Evolutionary conservation across 108 stramenopile species (phyloP).

Genomic region (Skeletonema potamos): DNA sequence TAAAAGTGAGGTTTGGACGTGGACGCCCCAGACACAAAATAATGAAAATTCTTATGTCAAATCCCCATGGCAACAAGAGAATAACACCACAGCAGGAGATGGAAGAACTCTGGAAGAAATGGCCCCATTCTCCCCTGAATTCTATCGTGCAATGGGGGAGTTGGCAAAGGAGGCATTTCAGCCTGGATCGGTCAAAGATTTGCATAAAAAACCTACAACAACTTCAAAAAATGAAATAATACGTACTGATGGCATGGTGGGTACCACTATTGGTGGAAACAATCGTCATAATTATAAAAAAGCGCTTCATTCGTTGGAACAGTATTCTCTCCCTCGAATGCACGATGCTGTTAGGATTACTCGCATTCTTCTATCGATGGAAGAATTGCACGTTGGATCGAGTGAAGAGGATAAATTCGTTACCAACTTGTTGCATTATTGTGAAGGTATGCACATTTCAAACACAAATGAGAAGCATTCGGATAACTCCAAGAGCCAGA

Average conservation of each 20-base stretch:
- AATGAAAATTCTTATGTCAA: conserved; percentile 16
- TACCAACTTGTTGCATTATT: conserved; percentile 16
- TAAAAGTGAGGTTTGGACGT: conserved; percentile 10
- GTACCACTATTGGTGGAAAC: neutral
- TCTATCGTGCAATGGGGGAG: conserved; percentile 27
- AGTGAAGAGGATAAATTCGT: conserved; percentile 6
- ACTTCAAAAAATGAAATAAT: neutral
- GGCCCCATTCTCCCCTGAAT: conserved; percentile 34
- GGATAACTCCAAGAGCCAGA: neutral
- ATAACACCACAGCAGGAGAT: neutral
- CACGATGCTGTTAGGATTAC: conserved; percentile 35
- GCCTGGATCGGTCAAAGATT: conserved; percentile 19
- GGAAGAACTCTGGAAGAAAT: conserved; percentile 19
- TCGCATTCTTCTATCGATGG: conserved; percentile 24
- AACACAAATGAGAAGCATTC: neutral
- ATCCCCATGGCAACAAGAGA: neutral
- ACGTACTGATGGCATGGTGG: neutral
- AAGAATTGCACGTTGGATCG: conserved; percentile 14
- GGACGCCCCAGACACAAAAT: conserved; percentile 20
- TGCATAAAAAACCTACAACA: neutral
- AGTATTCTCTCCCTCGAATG: conserved; percentile 40
- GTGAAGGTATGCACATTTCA: conserved; percentile 12
- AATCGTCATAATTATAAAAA: neutral
- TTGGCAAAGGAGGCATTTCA: conserved; percentile 29
- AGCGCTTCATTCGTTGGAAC: conserved; percentile 22